These are phyloP conservation scores for Ophiosphaerella herpotricha DNA, from an alignment of 2,329 filamentous ascomycete genomes.

Conservation along the genomic window DNA sequence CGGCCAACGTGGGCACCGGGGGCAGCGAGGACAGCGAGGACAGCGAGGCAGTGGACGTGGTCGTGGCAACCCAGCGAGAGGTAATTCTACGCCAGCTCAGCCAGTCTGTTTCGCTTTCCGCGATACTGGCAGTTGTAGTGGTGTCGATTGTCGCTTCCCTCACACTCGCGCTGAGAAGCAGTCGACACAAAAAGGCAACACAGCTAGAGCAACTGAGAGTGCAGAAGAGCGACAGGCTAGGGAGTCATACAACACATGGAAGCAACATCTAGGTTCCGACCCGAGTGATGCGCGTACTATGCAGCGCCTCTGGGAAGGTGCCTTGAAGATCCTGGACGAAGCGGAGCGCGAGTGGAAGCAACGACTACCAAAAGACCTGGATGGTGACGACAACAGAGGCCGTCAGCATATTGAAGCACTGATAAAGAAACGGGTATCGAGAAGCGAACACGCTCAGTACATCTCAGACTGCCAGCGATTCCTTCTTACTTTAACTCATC, in stretches of 20 bases:
- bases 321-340: slow-evolving; percentile 31
- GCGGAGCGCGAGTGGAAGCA: slow-evolving; percentile 40
- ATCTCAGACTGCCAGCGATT: slow-evolving; percentile 16
- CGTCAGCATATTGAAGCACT: slow-evolving; percentile 33
- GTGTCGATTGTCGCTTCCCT: too few species aligned
- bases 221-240: slow-evolving; percentile 27
- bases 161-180: too few species aligned
- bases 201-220: too few species aligned
- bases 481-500: slow-evolving; percentile 31
- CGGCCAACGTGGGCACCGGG: not conserved
- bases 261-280: slow-evolving; percentile 23
- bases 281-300: slow-evolving; percentile 21
- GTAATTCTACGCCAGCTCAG: too few species aligned
- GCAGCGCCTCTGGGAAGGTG: slow-evolving; percentile 33
- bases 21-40: too few species aligned
- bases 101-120: too few species aligned
- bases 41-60: not conserved
- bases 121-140: too few species aligned
- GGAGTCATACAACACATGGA: slow-evolving; percentile 35
- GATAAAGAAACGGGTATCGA: slow-evolving; percentile 13
- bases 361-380: slow-evolving; percentile 37
- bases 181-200: too few species aligned
- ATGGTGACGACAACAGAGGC: slow-evolving; percentile 31
- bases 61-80: too few species aligned
- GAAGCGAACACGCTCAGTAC: slow-evolving; percentile 4